Percentiles rank a stretch among this genome's conserved stretches.
Conservation (phyloP, 164 flowering plant species). For the Aristolochia contorta region DNA sequence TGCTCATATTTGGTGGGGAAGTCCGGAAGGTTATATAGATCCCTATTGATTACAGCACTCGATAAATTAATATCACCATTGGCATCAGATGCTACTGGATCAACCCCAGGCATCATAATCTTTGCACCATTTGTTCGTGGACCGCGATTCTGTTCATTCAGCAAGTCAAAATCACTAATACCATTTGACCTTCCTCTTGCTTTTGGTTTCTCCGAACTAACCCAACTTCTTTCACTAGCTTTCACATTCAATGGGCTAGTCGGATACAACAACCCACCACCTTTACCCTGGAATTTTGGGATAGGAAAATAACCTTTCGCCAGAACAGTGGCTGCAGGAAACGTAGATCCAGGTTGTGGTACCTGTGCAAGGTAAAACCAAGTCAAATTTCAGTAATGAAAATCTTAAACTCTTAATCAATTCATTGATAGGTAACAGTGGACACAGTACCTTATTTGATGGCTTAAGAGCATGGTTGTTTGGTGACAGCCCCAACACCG, state of each 20-base stretch:
- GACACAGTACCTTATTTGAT: slow-evolving; percentile 26
- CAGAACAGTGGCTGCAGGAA: slow-evolving; percentile 26
- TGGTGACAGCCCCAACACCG: slow-evolving; percentile 20
- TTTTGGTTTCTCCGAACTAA: slow-evolving; percentile 30
- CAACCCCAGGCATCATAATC: slow-evolving; percentile 14
- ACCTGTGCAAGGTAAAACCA: slow-evolving; percentile 10
- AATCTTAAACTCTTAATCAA: not conserved
- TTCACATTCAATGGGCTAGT: slow-evolving; percentile 19
- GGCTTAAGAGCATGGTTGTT: slow-evolving; percentile 27
- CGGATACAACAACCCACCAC: slow-evolving; percentile 37
- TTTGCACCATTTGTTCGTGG: slow-evolving; percentile 34
- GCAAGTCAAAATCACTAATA: slow-evolving; percentile 21
- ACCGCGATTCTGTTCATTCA: slow-evolving; percentile 48
- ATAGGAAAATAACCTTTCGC: slow-evolving; percentile 25
- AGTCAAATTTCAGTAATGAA: not conserved
- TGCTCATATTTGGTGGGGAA: slow-evolving; percentile 45
- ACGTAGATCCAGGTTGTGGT: slow-evolving; percentile 16
- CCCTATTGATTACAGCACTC: slow-evolving; percentile 23
- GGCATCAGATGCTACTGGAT: slow-evolving; percentile 13
- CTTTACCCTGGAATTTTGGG: slow-evolving; percentile 23
- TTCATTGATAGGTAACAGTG: not conserved
- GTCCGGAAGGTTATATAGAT: slow-evolving; percentile 46
- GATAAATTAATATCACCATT: slow-evolving; percentile 14
- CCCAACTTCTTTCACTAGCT: slow-evolving; percentile 26
- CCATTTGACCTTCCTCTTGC: slow-evolving; percentile 26